Conservation (phyloP, 2,329 filamentous ascomycete genomes). For the Byssochlamys sp. region DNA sequence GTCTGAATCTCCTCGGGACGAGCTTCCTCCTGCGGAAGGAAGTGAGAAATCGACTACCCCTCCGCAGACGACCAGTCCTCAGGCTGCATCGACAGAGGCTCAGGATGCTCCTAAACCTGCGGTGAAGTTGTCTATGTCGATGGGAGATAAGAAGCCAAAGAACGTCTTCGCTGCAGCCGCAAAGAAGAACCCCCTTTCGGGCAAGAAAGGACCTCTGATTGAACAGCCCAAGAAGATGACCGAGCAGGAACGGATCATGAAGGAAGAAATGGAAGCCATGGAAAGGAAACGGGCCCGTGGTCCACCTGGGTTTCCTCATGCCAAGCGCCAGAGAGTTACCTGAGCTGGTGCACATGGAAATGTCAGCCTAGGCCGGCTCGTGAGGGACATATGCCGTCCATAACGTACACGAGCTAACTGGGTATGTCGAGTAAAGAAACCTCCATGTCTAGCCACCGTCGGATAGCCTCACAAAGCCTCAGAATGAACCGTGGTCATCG, state of each 20-base stretch:
- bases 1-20: slow-evolving; percentile 10
- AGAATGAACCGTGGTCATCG: background rate
- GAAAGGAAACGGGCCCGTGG: slow-evolving; percentile 53
- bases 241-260: slow-evolving; percentile 82
- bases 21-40: slow-evolving; percentile 15
- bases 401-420: background rate
- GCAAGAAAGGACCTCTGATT: slow-evolving; percentile 52
- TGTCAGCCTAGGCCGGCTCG: background rate
- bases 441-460: background rate
- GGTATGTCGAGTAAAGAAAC: background rate
- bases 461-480: background rate
- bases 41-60: slow-evolving; percentile 11
- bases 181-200: slow-evolving; percentile 62
- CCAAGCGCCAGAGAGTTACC: slow-evolving; percentile 27
- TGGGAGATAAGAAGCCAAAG: slow-evolving; percentile 51
- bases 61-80: slow-evolving; percentile 8
- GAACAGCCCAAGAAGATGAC: slow-evolving; percentile 73
- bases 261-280: slow-evolving; percentile 55
- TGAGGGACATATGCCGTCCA: background rate
- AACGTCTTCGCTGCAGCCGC: slow-evolving; percentile 59
- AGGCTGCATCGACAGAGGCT: slow-evolving; percentile 9
- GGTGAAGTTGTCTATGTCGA: slow-evolving; percentile 52
- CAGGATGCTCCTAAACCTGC: background rate
- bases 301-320: slow-evolving; percentile 19
- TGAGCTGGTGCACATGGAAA: slow-evolving; percentile 6